phyloP scores from a whole-genome alignment of 768 basidiomycete genomes.

The Boletus tomentosulus region DNA sequence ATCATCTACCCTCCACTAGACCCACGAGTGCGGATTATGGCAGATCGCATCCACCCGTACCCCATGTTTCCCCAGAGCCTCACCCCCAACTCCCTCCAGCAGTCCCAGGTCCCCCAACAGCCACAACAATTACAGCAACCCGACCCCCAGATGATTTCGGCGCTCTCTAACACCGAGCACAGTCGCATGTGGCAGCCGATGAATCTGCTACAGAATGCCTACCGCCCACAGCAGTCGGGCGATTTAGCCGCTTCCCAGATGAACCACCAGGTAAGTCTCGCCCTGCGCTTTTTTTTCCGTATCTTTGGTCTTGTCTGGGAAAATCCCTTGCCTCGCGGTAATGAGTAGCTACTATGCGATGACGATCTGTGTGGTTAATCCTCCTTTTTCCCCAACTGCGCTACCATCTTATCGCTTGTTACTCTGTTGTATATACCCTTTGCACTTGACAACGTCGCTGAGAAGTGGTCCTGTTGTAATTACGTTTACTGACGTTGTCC shows the following conservation, averaged over 20 bases:
- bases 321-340: slow-evolving; percentile 9
- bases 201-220: slow-evolving; percentile 42
- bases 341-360: slow-evolving; percentile 12
- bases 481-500: slow-evolving; percentile 23
- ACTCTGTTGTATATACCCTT: neutral
- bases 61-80: slow-evolving; percentile 50
- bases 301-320: slow-evolving; percentile 12
- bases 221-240: slow-evolving; percentile 39
- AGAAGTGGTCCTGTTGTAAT: slow-evolving; percentile 9
- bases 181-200: slow-evolving; percentile 56
- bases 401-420: slow-evolving; percentile 12
- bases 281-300: slow-evolving; percentile 12
- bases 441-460: slow-evolving; percentile 1
- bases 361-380: slow-evolving; percentile 16
- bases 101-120: slow-evolving; percentile 42
- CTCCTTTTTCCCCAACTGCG: slow-evolving; percentile 10
- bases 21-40: slow-evolving; percentile 45
- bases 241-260: slow-evolving; percentile 39
- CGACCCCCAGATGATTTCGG: slow-evolving; percentile 36
- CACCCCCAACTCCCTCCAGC: slow-evolving; percentile 39
- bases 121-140: slow-evolving; percentile 41
- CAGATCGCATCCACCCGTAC: slow-evolving; percentile 57
- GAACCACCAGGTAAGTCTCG: slow-evolving; percentile 45
- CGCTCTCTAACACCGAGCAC: slow-evolving; percentile 49
- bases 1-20: slow-evolving; percentile 25